Percentiles rank a stretch among this genome's conserved stretches.
These are phyloP conservation scores for Dactylonectria estremocensis DNA, from an alignment of 2,329 filamentous ascomycete genomes.

Conservation along the genomic window DNA sequence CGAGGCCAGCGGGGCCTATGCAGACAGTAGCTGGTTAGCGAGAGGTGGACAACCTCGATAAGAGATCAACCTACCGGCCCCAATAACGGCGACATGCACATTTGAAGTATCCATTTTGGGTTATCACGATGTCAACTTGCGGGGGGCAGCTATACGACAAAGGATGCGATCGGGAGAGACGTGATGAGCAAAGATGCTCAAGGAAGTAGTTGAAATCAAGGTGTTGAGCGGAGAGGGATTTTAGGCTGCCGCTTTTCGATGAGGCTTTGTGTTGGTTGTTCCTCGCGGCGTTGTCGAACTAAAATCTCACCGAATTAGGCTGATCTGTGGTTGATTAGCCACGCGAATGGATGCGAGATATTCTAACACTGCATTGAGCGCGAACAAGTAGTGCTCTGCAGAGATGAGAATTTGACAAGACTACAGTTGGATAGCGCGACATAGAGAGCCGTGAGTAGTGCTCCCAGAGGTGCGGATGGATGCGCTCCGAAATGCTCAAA, in stretches of 20 bases:
- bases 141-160: neutral
- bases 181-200: neutral
- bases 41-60: no score
- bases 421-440: no score
- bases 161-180: neutral
- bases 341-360: neutral
- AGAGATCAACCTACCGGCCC: slow-evolving; percentile 32
- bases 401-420: no score
- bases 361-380: no score
- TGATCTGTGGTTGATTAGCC: no score
- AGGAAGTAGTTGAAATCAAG: neutral
- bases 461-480: no score
- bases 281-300: neutral
- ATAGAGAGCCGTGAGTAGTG: no score
- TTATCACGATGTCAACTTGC: neutral
- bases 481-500: no score
- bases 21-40: neutral
- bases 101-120: slow-evolving; percentile 27
- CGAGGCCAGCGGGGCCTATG: slow-evolving; percentile 44
- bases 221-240: neutral
- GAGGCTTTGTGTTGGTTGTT: neutral
- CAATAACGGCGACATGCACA: slow-evolving; percentile 40
- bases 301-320: no score
- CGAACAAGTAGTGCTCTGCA: no score
- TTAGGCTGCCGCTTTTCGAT: neutral